phyloP scores from a whole-genome alignment of 2,329 filamentous ascomycete genomes.

The Exophiala oligosperma region DNA sequence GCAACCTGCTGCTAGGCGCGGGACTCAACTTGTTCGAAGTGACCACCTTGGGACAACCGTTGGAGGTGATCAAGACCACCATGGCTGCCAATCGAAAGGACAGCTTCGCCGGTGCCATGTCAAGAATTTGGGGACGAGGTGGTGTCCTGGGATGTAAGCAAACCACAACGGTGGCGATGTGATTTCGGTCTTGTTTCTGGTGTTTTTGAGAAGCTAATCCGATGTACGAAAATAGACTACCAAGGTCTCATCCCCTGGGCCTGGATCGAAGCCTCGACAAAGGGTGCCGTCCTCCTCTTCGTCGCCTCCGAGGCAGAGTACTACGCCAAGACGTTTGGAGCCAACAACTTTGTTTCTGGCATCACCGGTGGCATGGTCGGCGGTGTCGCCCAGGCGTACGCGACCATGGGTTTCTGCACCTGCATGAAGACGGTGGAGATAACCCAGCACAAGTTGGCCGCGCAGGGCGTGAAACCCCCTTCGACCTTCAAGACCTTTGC shows the following conservation, averaged over 20 bases:
- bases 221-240: constrained; percentile 68
- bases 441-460: constrained; percentile 94
- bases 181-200: neutral
- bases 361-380: constrained; percentile 90
- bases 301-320: constrained; percentile 98
- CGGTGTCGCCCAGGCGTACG: constrained; percentile 96
- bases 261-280: constrained; percentile 99
- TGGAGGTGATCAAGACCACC: constrained; percentile 99
- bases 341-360: constrained; percentile 81
- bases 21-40: constrained; percentile 95
- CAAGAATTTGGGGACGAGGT: constrained; percentile 89
- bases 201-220: constrained; percentile 10
- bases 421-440: constrained; percentile 99
- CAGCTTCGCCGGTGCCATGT: constrained; percentile 77
- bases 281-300: constrained; percentile 98
- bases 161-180: neutral
- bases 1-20: constrained; percentile 91
- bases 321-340: constrained; percentile 81
- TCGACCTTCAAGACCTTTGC: constrained; percentile 94
- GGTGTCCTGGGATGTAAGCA: constrained; percentile 89
- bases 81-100: constrained; percentile 97
- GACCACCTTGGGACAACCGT: constrained; percentile 72
- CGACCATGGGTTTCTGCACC: constrained; percentile 99
- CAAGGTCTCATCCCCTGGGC: constrained; percentile 99
- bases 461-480: constrained; percentile 77